Conservation (phyloP, 1,284 basidiomycete genomes). For the Irpex sp. region DNA sequence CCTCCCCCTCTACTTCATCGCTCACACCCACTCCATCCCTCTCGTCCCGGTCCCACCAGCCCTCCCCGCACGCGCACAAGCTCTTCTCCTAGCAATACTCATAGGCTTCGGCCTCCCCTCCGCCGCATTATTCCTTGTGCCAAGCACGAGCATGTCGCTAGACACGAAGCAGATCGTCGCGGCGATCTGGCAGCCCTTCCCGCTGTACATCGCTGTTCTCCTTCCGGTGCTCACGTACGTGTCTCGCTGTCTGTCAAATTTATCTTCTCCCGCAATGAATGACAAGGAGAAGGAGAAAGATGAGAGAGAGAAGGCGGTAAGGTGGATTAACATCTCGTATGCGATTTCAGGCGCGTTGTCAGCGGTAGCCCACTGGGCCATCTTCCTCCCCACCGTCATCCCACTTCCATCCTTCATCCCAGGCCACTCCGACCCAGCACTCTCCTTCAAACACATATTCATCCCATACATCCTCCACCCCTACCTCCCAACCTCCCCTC, state of each 20-base stretch:
- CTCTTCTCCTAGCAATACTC: background rate
- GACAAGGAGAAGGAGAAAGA: background rate
- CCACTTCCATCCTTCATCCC: background rate
- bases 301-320: background rate
- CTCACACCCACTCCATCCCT: background rate
- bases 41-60: background rate
- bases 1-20: background rate
- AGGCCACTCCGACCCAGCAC: background rate
- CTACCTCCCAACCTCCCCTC: background rate
- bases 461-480: constrained; percentile 10
- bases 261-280: background rate
- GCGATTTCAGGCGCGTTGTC: constrained; percentile 4
- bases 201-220: background rate
- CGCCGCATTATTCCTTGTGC: background rate
- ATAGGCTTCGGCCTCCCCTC: background rate
- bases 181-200: background rate
- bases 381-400: constrained; percentile 3
- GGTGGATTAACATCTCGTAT: constrained; percentile 5
- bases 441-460: constrained; percentile 11
- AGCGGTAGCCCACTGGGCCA: background rate
- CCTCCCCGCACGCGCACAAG: background rate
- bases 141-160: background rate
- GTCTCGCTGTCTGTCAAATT: background rate
- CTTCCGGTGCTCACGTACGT: background rate
- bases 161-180: background rate